A percentile compares a stretch with the other conserved stretches of the same genome.
These are phyloP conservation scores for Apiospora rasikravindrae DNA, from an alignment of 2,329 filamentous ascomycete species.

Conservation along the genomic window DNA sequence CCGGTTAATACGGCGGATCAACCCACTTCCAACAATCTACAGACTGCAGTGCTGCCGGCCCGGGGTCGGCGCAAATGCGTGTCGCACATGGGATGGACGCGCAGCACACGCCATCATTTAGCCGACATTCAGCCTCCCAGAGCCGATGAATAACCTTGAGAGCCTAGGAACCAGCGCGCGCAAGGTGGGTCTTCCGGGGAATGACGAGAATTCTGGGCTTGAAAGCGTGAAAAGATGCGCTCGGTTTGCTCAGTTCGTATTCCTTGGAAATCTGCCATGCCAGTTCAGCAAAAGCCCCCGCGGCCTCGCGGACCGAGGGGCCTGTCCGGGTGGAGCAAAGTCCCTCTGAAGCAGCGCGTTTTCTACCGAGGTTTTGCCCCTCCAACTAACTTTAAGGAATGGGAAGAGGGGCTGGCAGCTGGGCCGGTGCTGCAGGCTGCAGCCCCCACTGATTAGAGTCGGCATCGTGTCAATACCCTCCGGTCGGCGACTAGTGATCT, in stretches of 20 bases:
- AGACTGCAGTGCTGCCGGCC: not conserved
- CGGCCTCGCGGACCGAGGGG: conserved; percentile 15
- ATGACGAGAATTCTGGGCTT: not conserved
- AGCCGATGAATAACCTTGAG: conserved; percentile 2
- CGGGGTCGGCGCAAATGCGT: not conserved
- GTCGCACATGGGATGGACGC: not conserved
- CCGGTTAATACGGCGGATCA: conserved; percentile 7
- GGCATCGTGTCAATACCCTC: not conserved
- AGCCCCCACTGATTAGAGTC: not conserved
- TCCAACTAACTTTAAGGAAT: not conserved
- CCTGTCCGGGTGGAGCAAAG: not conserved
- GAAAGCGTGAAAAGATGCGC: not conserved
- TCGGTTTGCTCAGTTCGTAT: not conserved
- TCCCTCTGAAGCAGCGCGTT: no score
- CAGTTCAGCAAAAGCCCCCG: conserved; percentile 2
- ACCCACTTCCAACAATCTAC: not conserved
- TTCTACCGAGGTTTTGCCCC: conserved; percentile 13
- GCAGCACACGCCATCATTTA: conserved; percentile 1
- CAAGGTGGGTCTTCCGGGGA: not conserved
- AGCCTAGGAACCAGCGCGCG: not conserved
- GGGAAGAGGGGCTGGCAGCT: not conserved
- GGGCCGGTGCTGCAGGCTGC: not conserved
- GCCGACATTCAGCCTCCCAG: not conserved
- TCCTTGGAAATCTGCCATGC: not conserved
- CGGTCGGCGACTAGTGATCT: not conserved